Percentiles rank a stretch among this genome's conserved stretches.
phyloP scores from a whole-genome alignment of 2,329 filamentous ascomycete genomes.

The Penicillium thymicola region DNA sequence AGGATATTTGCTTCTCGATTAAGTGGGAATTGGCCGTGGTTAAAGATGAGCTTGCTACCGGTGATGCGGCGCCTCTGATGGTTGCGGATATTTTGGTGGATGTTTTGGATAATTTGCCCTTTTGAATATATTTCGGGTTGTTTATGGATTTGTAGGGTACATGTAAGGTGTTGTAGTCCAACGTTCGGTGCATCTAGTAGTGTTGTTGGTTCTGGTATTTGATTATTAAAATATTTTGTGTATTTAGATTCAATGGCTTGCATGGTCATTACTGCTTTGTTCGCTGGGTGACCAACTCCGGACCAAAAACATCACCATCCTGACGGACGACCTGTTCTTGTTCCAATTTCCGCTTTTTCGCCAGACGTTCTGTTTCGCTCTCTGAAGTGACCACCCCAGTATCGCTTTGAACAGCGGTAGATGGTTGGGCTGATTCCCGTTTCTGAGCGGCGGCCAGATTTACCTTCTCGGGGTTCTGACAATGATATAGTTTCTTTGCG shows the following conservation, averaged over 20 bases:
- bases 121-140: background rate
- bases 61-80: background rate
- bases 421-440: conserved; percentile 35
- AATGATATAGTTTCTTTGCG: conserved; percentile 49
- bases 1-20: conserved; percentile 4
- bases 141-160: background rate
- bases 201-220: background rate
- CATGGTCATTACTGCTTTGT: conserved; percentile 23
- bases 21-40: background rate
- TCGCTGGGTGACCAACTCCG: conserved; percentile 35
- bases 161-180: too few species aligned
- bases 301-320: conserved; percentile 35
- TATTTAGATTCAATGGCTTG: background rate
- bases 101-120: background rate
- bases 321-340: conserved; percentile 22
- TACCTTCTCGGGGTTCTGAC: conserved; percentile 48
- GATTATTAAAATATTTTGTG: background rate
- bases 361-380: conserved; percentile 36
- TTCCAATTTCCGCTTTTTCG: conserved; percentile 43
- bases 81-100: background rate
- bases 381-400: conserved; percentile 31
- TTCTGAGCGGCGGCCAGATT: conserved; percentile 42
- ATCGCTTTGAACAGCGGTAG: conserved; percentile 13
- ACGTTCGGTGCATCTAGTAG: background rate
- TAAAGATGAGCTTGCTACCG: background rate